These are phyloP conservation scores for Ogataea pini DNA, from an alignment of 805 yeast genomes.

Conservation along the genomic window DNA sequence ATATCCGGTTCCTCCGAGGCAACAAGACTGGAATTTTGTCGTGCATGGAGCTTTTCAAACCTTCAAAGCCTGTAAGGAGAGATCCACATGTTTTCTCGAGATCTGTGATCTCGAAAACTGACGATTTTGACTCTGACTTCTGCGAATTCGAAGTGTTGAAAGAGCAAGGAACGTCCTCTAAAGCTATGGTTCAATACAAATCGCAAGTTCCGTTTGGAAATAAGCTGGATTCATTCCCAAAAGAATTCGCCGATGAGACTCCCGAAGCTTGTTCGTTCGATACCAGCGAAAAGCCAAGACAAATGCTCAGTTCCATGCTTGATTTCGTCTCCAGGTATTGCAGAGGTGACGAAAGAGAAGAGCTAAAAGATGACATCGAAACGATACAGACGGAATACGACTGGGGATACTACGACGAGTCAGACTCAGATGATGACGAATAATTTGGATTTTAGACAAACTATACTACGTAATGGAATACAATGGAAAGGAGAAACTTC, in stretches of 20 bases:
- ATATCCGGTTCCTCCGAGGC: constrained; percentile 11
- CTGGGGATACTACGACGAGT: constrained; percentile 48
- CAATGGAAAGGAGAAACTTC: not conserved
- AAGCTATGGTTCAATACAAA: constrained; percentile 17
- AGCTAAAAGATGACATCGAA: constrained; percentile 50
- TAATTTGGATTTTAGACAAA: not conserved
- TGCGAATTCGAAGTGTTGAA: constrained; percentile 13
- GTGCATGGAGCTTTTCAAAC: not conserved
- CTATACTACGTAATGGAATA: constrained; percentile 3
- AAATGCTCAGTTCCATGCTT: constrained; percentile 26
- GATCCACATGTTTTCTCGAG: constrained; percentile 30
- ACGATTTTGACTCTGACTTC: constrained; percentile 12
- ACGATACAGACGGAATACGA: constrained; percentile 48
- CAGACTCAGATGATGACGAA: constrained; percentile 31
- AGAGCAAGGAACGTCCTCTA: constrained; percentile 22
- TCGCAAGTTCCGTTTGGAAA: constrained; percentile 15
- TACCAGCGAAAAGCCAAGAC: constrained; percentile 28
- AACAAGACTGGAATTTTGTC: constrained; percentile 10
- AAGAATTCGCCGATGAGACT: constrained; percentile 15
- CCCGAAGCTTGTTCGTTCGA: constrained; percentile 21
- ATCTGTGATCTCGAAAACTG: constrained; percentile 27
- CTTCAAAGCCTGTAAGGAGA: constrained; percentile 4
- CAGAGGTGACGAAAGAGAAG: constrained; percentile 53
- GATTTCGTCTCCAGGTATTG: constrained; percentile 29
- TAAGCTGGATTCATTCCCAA: constrained; percentile 37